phyloP scores from a whole-genome alignment of 208 protist species.

The Jaenimonas drosophilae region DNA sequence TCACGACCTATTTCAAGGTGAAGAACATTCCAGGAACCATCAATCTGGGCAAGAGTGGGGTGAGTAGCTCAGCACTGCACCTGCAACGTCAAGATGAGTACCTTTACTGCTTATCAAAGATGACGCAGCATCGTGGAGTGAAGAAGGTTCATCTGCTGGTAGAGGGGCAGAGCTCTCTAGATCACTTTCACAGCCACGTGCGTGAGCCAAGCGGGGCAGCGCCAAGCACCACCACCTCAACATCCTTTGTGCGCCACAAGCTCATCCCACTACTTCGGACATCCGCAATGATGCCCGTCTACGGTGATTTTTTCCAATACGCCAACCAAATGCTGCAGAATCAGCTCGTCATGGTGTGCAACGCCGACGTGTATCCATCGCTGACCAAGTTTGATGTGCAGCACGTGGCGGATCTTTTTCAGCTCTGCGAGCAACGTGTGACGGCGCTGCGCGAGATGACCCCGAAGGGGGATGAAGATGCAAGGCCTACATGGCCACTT shows the following conservation, averaged over 20 bases:
- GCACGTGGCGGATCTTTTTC: constrained; percentile 21
- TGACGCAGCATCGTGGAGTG: constrained; percentile 39
- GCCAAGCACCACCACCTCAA: background rate
- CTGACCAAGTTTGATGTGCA: constrained; percentile 15
- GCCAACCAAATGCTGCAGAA: constrained; percentile 44
- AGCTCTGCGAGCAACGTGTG: background rate
- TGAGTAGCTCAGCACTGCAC: background rate
- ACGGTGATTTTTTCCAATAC: constrained; percentile 64
- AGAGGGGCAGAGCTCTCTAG: constrained; percentile 13
- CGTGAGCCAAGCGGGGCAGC: background rate
- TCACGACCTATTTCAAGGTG: constrained; percentile 73
- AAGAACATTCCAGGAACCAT: constrained; percentile 45
- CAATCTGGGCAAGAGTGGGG: constrained; percentile 25
- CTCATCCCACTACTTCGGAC: constrained; percentile 37
- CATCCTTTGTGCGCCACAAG: constrained; percentile 10
- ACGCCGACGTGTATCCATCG: constrained; percentile 74
- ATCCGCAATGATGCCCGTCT: constrained; percentile 24
- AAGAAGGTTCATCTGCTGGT: constrained; percentile 47
- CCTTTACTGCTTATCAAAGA: constrained; percentile 41
- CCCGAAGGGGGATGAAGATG: too few relatives aligned
- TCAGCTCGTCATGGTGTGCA: constrained; percentile 70
- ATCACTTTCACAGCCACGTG: background rate
- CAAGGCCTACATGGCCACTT: too few relatives aligned
- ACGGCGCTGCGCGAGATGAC: background rate
- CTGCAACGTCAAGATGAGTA: constrained; percentile 58